Evolutionary conservation across 2,329 filamentous ascomycete genomes (phyloP), one percentile per base, ranked within the genome.

Genomic region (Fusarium robinianum): DNA sequence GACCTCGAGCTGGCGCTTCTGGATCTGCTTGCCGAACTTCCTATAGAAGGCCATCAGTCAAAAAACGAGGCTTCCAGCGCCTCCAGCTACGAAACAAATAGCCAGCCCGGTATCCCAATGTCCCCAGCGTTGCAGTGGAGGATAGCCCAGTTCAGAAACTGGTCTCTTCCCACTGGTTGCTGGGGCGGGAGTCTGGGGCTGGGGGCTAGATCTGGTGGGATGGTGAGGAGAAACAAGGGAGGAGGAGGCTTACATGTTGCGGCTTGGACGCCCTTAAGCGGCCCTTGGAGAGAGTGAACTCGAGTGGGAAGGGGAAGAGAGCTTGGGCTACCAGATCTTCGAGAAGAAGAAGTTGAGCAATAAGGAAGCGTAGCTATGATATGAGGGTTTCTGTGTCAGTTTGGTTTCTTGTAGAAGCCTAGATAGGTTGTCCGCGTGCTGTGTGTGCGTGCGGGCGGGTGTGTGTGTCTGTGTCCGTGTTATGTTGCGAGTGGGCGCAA

Each of bases 11-110:
- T 99, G 94, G 68, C 91, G 87, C 78, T 96, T 96, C 77, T 97
- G 94, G 60, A 99, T 96, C 69, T 96, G 90, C 78, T 99, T 99
- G 71, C 94, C 94, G 77, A 99, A 99, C 82, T 99, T 99, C 94
- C 92, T 99, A 63, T 53, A 46, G 38, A 8, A 37, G 30, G 42
- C 23, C 12, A 41, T 51, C 34, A 61, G 51, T 29, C n/a, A n/a
- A 40, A 35, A 35, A 19, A 16, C 39, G 46, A 31, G 36, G 34
- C 26, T 23, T 53, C 10, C 6, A 22, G 16, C n/a, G n/a, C n/a
- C n/a, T n/a, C n/a, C n/a, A n/a, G n/a, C n/a, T 25, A 41, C 42
- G 34, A 22, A 41, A n/a, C 36, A 21, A 25, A 37, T 24, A 24
- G 25, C 30, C 26, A n/a, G n/a, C n/a, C n/a, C n/a, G n/a, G 35